A percentile compares a stretch with the other conserved stretches of the same genome.
Conservation (phyloP, 1,284 basidiomycete genomes). For the Chalciporus sp. region DNA sequence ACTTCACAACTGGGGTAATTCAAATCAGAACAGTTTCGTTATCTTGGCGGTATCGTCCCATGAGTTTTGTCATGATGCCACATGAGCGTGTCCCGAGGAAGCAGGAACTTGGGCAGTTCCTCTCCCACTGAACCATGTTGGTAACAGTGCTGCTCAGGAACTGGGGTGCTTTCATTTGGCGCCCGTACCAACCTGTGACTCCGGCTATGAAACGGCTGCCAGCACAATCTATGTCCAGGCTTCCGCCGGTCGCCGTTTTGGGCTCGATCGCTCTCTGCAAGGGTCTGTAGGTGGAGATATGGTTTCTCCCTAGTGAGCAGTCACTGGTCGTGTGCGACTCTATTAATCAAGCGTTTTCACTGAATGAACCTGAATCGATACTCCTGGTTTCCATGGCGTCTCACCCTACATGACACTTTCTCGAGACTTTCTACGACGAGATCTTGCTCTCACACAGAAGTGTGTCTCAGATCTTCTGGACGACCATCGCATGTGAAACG, state of each 20-base stretch:
- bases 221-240: not conserved
- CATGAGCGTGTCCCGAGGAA: constrained; percentile 17
- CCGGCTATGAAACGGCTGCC: constrained; percentile 3
- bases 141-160: constrained; percentile 28
- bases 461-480: not conserved
- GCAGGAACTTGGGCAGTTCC: constrained; percentile 8
- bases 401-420: not conserved
- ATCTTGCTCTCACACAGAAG: not conserved
- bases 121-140: constrained; percentile 17
- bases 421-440: not conserved
- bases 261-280: too few species aligned
- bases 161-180: constrained; percentile 26
- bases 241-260: too few species aligned
- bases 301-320: too few species aligned
- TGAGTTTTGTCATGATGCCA: constrained; percentile 7
- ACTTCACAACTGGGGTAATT: constrained; percentile 18
- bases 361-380: not conserved
- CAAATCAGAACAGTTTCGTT: constrained; percentile 10
- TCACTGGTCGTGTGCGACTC: not conserved
- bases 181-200: constrained; percentile 3
- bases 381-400: constrained; percentile 16
- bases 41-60: constrained; percentile 21
- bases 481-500: not conserved
- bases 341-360: not conserved
- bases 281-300: too few species aligned